phyloP scores from a whole-genome alignment of 2,329 filamentous ascomycete species.

The Nothomitra cinnamomea region DNA sequence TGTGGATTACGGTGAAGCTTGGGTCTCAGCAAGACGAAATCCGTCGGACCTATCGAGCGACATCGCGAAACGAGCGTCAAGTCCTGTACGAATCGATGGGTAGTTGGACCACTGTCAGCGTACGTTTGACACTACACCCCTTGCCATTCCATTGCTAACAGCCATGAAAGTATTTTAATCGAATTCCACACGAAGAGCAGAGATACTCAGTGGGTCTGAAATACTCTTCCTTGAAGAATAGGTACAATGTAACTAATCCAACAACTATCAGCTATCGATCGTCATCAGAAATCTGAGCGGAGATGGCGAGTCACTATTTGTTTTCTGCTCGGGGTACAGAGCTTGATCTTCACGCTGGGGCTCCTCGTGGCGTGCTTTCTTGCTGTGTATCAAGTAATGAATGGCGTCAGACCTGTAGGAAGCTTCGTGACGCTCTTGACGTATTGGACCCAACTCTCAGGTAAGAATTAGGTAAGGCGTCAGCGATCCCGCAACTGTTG shows the following conservation, averaged over 20 bases:
- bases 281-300: constrained; percentile 21
- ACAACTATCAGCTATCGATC: constrained; percentile 18
- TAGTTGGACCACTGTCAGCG: constrained; percentile 39
- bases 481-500: constrained; percentile 17
- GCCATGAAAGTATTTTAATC: constrained; percentile 33
- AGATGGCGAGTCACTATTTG: constrained; percentile 18
- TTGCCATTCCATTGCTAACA: constrained; percentile 2
- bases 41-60: constrained; percentile 22
- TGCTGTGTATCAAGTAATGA: constrained; percentile 34
- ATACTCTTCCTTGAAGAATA: constrained; percentile 12
- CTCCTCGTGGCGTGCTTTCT: constrained; percentile 33
- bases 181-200: constrained; percentile 33
- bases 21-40: constrained; percentile 21
- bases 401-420: constrained; percentile 33
- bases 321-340: constrained; percentile 24
- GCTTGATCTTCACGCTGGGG: constrained; percentile 30
- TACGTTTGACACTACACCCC: constrained; percentile 6
- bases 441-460: constrained; percentile 38
- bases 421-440: constrained; percentile 48
- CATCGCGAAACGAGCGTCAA: constrained; percentile 31
- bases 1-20: constrained; percentile 31
- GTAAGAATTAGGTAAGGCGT: constrained; percentile 17
- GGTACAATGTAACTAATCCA: constrained; percentile 22
- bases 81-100: constrained; percentile 40
- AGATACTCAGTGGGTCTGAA: constrained; percentile 23